Percentiles rank a stretch among this genome's conserved stretches.
These are phyloP conservation scores for Gossypium davidsonii DNA, from an alignment of 441 rosid species.

Conservation along the genomic window DNA sequence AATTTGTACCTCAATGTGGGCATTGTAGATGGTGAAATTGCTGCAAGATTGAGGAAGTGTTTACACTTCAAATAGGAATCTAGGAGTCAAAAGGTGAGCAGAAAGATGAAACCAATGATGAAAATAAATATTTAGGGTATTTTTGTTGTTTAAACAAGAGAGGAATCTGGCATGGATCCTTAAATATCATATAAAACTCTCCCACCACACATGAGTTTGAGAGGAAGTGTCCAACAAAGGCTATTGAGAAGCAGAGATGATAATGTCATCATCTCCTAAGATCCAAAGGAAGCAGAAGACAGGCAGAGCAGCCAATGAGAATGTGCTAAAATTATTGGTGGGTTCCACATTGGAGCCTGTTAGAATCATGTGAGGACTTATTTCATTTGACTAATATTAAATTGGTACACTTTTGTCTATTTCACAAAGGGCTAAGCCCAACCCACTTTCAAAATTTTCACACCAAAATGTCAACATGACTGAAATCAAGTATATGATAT, in stretches of 20 bases:
- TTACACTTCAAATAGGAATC: background rate
- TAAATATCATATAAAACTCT: background rate
- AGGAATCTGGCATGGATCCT: background rate
- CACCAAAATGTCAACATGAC: too few relatives aligned
- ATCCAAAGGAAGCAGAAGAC: background rate
- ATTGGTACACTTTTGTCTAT: background rate
- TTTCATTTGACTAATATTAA: background rate
- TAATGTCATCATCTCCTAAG: background rate
- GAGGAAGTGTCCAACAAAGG: conserved; percentile 1
- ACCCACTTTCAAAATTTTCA: too few relatives aligned
- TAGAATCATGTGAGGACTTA: background rate
- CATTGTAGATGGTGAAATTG: background rate
- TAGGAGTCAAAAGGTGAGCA: background rate
- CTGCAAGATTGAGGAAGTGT: conserved; percentile 12
- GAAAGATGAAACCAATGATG: background rate
- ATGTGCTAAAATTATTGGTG: background rate
- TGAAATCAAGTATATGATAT: too few relatives aligned
- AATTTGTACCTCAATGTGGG: too few relatives aligned
- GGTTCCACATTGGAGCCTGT: background rate
- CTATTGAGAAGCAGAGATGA: background rate
- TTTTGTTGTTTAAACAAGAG: background rate
- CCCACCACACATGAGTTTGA: background rate
- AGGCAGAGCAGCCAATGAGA: background rate
- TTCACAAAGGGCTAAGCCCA: background rate
- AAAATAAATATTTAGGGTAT: background rate